Evolutionary conservation across 2,329 filamentous ascomycete species (phyloP), one percentile per base, ranked within the genome.

Genomic region (Colletotrichum plurivorum): DNA sequence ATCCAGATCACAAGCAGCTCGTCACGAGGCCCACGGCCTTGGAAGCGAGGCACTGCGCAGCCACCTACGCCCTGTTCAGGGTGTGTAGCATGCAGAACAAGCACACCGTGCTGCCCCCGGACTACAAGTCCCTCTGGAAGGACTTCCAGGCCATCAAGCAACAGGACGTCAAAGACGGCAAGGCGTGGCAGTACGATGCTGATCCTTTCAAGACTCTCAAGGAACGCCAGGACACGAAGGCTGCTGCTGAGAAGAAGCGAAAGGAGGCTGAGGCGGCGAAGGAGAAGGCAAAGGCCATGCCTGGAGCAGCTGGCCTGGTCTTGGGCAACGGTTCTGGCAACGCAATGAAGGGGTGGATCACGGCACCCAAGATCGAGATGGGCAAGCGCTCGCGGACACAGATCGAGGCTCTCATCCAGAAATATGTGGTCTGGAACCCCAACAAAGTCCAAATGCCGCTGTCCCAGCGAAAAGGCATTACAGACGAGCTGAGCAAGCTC

Each of bases 81-180:
- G 93, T 98, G 4, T 95, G 93, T 80, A 98, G 93, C 77, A 97
- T 97, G 91, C 94, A 95, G 81, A 98, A 98, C 78, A 89, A 98
- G 75, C 94, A 97, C 77, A 97, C 94, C 84, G 95, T 95, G 83
- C 86, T 99, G 72, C 96, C 96, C 25, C 96, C 96, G 0, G 93
- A 93, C 68, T 97, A 98, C 81, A 92, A 92, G 76, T 89, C 93
- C 72, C 83, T 98, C 49, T 99, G 96, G 96, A 97, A 97, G 78
- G 91, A 95, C 67, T 97, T 99, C 73, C 89, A 92, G 71, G 88
- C 90, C 4, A 83, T 98, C 71, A 98, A 98, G 81, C 89, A 89
- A 72, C 88, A 90, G 73, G 95, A 98, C 75, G 84, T 94, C 56
- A 92, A 91, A 76, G 91, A 93, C 49, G 94, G 88, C n/a, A 84